These are phyloP conservation scores for Colletotrichum eremochloae DNA, from an alignment of 2,329 filamentous ascomycete species.

Conservation along the genomic window DNA sequence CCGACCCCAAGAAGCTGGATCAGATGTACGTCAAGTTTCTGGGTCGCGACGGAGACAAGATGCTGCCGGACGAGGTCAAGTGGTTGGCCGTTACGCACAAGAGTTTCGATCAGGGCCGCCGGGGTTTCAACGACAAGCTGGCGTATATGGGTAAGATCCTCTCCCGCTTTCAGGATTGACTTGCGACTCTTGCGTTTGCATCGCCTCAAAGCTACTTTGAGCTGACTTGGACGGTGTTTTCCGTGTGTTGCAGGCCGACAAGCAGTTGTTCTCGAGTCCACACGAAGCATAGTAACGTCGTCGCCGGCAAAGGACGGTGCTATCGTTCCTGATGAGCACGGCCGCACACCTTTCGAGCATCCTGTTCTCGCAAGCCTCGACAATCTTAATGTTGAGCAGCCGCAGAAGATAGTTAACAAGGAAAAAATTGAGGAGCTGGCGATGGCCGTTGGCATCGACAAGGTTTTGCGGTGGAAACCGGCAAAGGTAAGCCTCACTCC, in stretches of 20 bases:
- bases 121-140: conserved; percentile 94
- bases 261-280: conserved; percentile 47
- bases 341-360: conserved; percentile 77
- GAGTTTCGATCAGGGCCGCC: conserved; percentile 94
- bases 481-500: conserved; percentile 71
- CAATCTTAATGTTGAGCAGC: conserved; percentile 74
- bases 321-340: conserved; percentile 60
- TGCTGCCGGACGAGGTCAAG: conserved; percentile 91
- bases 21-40: conserved; percentile 82
- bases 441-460: conserved; percentile 75
- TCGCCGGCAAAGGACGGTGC: conserved; percentile 48
- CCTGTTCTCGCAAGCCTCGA: conserved; percentile 79
- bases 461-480: conserved; percentile 91
- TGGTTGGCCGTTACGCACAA: conserved; percentile 98
- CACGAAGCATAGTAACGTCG: conserved; percentile 71
- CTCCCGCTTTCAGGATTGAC: conserved; percentile 13
- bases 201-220: neutral
- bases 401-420: conserved; percentile 73
- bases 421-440: conserved; percentile 77
- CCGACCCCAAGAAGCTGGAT: conserved; percentile 80
- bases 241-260: conserved; percentile 46
- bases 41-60: conserved; percentile 76
- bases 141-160: conserved; percentile 82
- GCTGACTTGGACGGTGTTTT: conserved; percentile 30
- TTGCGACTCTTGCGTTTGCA: neutral